These are phyloP conservation scores for Mycena filopes DNA, from an alignment of 768 basidiomycete species.

Conservation along the genomic window DNA sequence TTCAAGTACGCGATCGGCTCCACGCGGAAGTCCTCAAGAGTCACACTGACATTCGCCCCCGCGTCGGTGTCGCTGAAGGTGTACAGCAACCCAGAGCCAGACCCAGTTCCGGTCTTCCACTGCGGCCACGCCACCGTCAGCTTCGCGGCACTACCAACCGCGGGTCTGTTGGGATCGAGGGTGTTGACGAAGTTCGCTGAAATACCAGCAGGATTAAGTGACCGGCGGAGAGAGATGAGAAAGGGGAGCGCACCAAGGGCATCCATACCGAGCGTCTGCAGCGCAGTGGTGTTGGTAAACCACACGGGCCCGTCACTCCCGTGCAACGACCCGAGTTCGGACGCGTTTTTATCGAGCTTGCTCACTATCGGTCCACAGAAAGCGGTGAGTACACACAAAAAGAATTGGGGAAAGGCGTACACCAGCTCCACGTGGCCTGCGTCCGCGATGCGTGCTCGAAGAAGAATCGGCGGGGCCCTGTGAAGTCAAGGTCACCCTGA, in stretches of 20 bases:
- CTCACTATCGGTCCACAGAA: constrained; percentile 41
- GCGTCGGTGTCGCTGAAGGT: neutral
- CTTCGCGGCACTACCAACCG: neutral
- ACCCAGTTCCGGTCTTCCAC: constrained; percentile 2
- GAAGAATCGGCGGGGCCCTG: constrained; percentile 47
- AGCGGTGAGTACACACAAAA: too few relatives aligned
- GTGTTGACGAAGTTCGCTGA: constrained; percentile 25
- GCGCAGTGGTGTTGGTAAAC: constrained; percentile 6
- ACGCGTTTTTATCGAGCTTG: constrained; percentile 42
- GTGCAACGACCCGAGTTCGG: constrained; percentile 40
- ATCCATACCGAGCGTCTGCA: neutral
- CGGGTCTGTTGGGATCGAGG: constrained; percentile 12
- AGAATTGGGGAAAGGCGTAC: constrained; percentile 40
- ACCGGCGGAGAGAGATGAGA: neutral
- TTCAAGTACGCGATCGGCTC: neutral
- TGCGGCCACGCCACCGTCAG: constrained; percentile 3
- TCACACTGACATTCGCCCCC: neutral
- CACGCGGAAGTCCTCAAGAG: constrained; percentile 9
- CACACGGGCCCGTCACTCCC: constrained; percentile 28
- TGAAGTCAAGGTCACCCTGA: constrained; percentile 49
- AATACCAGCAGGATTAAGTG: too few relatives aligned
- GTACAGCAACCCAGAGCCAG: neutral
- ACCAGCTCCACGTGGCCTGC: constrained; percentile 46
- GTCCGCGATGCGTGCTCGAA: constrained; percentile 42
- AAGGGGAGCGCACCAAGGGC: constrained; percentile 7